Percentiles rank a stretch among this genome's conserved stretches.
These are phyloP conservation scores for Hortiboletus campestris DNA, from an alignment of 768 basidiomycete species.

Conservation along the genomic window DNA sequence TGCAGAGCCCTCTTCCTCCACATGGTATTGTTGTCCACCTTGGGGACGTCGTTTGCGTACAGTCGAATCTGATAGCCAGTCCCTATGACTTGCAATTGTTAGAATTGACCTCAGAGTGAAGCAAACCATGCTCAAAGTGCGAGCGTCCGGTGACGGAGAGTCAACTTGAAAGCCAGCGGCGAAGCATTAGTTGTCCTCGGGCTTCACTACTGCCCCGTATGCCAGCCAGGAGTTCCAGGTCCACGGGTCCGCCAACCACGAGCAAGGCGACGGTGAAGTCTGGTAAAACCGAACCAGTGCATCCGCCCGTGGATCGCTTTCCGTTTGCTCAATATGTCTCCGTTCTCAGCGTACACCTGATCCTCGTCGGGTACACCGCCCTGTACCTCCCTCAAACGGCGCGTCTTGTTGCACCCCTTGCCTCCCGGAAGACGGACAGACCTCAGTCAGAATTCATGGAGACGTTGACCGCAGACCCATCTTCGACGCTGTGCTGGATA, in stretches of 20 bases:
- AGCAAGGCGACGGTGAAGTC: conserved; percentile 2
- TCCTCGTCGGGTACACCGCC: conserved; percentile 62
- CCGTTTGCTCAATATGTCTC: conserved; percentile 63
- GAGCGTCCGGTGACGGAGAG: neutral
- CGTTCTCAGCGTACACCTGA: conserved; percentile 63
- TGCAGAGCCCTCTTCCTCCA: neutral
- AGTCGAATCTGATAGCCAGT: neutral
- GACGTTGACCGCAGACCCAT: conserved; percentile 59
- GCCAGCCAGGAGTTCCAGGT: neutral
- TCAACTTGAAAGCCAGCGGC: too few species aligned
- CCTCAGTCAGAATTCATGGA: conserved; percentile 73
- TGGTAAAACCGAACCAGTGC: neutral
- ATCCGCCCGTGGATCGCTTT: conserved; percentile 27
- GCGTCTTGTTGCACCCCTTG: conserved; percentile 40
- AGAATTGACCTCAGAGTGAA: conserved; percentile 6
- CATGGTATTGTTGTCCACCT: too few species aligned
- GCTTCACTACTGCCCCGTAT: too few species aligned
- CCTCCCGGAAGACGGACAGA: conserved; percentile 43
- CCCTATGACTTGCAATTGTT: neutral
- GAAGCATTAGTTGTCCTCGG: too few species aligned
- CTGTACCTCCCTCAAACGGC: conserved; percentile 70
- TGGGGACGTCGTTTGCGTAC: neutral
- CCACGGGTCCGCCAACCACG: neutral
- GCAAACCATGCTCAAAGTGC: neutral
- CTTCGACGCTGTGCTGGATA: conserved; percentile 55